Evolutionary conservation across 768 basidiomycete genomes (phyloP), one percentile per base, ranked within the genome.

Genomic region (Candolleomyces efflorescens): DNA sequence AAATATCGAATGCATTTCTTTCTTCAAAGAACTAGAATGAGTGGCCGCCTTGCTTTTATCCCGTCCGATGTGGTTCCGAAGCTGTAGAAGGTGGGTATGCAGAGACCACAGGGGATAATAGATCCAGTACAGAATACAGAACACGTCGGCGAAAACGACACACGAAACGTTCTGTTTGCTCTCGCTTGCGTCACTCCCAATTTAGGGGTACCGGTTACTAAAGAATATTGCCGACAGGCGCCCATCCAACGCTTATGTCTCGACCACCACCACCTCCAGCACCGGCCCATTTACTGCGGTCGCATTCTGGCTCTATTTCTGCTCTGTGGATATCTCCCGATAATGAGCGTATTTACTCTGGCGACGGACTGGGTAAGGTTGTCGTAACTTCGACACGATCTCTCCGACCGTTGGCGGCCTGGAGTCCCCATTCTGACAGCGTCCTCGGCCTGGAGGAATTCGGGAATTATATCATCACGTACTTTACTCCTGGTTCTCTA

Each of bases 311-410:
- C 3, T 80, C 87, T 15, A 71, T 96, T 53, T 82, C 74, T 54
- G 73, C 82, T 0, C 55, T 95, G 37, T 76, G 71, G 45, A 73
- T 93, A 64, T 91, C 92, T 0, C 62, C 74, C 3, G 83, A 90
- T 67, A 92, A 93, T 65, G 83, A 89, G 60, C 76, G 90, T 17
- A 73, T 98, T 5, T 95, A 93, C 72, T 92, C 95, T 6, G 94
- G 89, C 3, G 96, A 98, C 64, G 74, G 79, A 5, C 80, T 85
- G 17, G 96, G 96, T 2, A 80, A 73, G n/a, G 84, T 94, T 22
- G 81, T 86, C 3, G 73, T 90, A 56, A 91, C 89, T 3, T 90
- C 91, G 44, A 86, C 94, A 2, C 77, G 82, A 24, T 83, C 85
- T 0, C 77, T 94, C 17, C 83, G 96, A n/a, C 76, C 91, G 0